Evolutionary conservation across 495 filamentous ascomycete species (phyloP).

Genomic region (Daldinia concentrica): DNA sequence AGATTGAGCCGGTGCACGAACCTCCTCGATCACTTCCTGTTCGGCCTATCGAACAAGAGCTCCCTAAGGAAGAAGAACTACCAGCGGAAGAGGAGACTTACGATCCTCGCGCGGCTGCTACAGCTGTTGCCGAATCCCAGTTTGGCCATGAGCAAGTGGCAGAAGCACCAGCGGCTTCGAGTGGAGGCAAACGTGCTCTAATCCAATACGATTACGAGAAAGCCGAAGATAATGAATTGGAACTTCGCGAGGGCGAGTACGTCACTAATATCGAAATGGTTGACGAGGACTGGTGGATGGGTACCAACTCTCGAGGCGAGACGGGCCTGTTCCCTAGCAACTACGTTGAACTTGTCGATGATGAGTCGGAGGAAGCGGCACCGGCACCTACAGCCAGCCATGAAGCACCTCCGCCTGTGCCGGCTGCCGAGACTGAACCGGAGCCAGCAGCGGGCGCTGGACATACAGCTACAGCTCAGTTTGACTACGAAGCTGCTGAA

Average conservation of each 20-base stretch:
- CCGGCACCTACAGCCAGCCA: constrained; percentile 34
- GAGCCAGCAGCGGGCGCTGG: constrained; percentile 51
- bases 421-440: constrained; percentile 42
- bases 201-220: constrained; percentile 97
- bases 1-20: constrained; percentile 61
- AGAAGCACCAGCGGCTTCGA: constrained; percentile 40
- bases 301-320: constrained; percentile 81
- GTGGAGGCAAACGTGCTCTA: constrained; percentile 72
- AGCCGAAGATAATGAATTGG: constrained; percentile 95
- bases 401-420: constrained; percentile 46
- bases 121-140: constrained; percentile 58
- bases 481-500: constrained; percentile 97
- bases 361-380: constrained; percentile 47
- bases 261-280: constrained; percentile 98
- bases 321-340: constrained; percentile 93
- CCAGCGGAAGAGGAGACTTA: constrained; percentile 68
- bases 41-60: constrained; percentile 62
- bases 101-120: constrained; percentile 70
- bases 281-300: constrained; percentile 98
- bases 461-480: constrained; percentile 81
- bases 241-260: constrained; percentile 87
- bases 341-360: constrained; percentile 88
- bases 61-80: constrained; percentile 70
- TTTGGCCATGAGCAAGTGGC: constrained; percentile 46
- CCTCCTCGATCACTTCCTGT: constrained; percentile 57